Conservation (phyloP, 192 early-diverging fungal species). For the Chytriomyces confervae region DNA sequence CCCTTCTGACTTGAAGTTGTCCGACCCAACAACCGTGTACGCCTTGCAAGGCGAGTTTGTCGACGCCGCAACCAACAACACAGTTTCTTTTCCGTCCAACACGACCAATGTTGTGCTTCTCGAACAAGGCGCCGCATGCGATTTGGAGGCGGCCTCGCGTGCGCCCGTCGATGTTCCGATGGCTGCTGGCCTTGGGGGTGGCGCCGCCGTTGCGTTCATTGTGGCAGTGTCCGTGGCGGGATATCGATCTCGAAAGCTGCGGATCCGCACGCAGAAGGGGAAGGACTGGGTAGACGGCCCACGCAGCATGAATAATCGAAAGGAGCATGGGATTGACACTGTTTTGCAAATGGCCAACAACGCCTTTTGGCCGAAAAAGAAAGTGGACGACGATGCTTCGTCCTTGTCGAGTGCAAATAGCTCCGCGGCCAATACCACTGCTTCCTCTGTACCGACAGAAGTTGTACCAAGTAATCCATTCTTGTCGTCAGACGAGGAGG, state of each 20-base stretch:
- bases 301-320: constrained; percentile 11
- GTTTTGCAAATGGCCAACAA: too few species aligned
- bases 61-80: not conserved
- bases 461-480: too few species aligned
- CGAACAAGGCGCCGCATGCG: not conserved
- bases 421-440: too few species aligned
- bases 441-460: too few species aligned
- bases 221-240: not conserved
- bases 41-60: not conserved
- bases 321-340: not conserved
- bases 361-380: too few species aligned
- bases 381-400: too few species aligned
- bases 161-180: constrained; percentile 16
- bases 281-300: constrained; percentile 32
- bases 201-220: not conserved
- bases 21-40: not conserved
- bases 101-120: constrained; percentile 18
- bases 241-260: not conserved
- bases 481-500: too few species aligned
- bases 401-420: too few species aligned
- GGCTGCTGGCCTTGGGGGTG: constrained; percentile 2
- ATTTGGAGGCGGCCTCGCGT: not conserved
- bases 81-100: not conserved
- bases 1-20: too few species aligned
- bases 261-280: constrained; percentile 6